A percentile compares a stretch with the other conserved stretches of the same genome.
Evolutionary conservation across 2,329 filamentous ascomycete genomes (phyloP).

Genomic region (Aspergillus aculeatus): DNA sequence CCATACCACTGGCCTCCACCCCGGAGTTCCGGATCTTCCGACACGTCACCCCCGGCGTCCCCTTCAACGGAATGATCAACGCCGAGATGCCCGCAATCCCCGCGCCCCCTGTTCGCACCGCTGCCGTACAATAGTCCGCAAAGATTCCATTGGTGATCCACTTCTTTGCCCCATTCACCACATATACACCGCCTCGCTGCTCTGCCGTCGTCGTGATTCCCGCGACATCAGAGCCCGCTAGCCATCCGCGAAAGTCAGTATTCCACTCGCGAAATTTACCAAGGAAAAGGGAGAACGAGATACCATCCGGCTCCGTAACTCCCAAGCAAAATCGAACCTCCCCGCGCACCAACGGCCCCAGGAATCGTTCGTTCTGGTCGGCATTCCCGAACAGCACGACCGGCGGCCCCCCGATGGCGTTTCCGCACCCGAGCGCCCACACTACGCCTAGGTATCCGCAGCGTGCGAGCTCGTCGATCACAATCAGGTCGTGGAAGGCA

Average conservation of each 20-base stretch:
- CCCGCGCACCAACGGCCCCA: too few relatives aligned
- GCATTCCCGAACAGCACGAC: conserved; percentile 30
- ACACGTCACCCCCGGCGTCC: conserved; percentile 59
- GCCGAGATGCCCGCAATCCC: conserved; percentile 64
- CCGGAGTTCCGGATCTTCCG: conserved; percentile 53
- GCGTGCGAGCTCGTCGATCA: conserved; percentile 40
- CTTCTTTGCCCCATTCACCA: conserved; percentile 75
- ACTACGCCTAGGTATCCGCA: conserved; percentile 34
- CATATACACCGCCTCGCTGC: conserved; percentile 64
- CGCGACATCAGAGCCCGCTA: conserved; percentile 69
- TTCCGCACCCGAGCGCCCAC: conserved; percentile 33
- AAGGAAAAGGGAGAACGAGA: too few relatives aligned
- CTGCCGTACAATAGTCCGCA: conserved; percentile 68
- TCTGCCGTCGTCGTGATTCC: conserved; percentile 68
- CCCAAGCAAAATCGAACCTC: too few relatives aligned
- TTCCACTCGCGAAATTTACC: too few relatives aligned
- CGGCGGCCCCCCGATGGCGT: conserved; percentile 34
- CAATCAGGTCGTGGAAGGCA: conserved; percentile 38
- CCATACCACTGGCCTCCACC: conserved; percentile 61
- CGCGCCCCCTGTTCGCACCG: conserved; percentile 68
- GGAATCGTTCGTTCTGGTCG: too few relatives aligned
- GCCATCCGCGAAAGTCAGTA: too few relatives aligned
- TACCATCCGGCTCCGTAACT: too few relatives aligned
- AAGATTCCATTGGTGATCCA: conserved; percentile 75
- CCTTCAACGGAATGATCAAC: conserved; percentile 68